Evolutionary conservation across 2,329 filamentous ascomycete species (phyloP), one percentile per base, ranked within the genome.

Genomic region (Claviceps digitariae): DNA sequence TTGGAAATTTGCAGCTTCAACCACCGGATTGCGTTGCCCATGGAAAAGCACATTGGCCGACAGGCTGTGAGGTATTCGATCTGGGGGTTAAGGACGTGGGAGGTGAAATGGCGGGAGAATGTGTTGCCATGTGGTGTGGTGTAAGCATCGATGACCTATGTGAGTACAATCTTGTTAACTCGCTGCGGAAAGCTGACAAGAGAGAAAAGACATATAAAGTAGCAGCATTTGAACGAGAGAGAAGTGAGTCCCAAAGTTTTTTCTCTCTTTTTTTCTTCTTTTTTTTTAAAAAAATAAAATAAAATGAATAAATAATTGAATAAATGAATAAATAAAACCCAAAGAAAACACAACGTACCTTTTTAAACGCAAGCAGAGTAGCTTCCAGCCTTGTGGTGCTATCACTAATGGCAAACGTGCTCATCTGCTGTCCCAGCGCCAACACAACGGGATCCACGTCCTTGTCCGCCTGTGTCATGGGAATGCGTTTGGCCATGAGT

Each of bases 1-100:
- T 89, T 89, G 62, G 88, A 86, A 64, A 98, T 91, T 63, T 89
- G 82, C 48, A 95, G 81, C 74, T 98, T 98, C 50, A 98, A 78
- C 77, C 90, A 91, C 52, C 93, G 82, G 65, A 98, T 95, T 38
- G 90, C 90, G 67, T 97, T 98, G 56, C 93, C 93, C 84, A 97
- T 95, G 57, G 88, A 89, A 69, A 95, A 93, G 59, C 88, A 94
- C 71, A 98, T 87, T 36, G 93, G 90, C n/a, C 93, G 84, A 64
- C 90, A 96, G 60, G 89, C 89, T 56, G 88, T 87, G 56, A 98
- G 79, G 65, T 94, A 96, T 59, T 94, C 90, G 64, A 98, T 96
- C 69, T 98, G 93, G 40, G 90, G 88, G 63, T 90, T 93, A 55
- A 98, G 82, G 58, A 89, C 83, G 68, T 97, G 89, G 12, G 87